Evolutionary conservation across 2,329 filamentous ascomycete genomes (phyloP).

Genomic region (Monascus ruber): DNA sequence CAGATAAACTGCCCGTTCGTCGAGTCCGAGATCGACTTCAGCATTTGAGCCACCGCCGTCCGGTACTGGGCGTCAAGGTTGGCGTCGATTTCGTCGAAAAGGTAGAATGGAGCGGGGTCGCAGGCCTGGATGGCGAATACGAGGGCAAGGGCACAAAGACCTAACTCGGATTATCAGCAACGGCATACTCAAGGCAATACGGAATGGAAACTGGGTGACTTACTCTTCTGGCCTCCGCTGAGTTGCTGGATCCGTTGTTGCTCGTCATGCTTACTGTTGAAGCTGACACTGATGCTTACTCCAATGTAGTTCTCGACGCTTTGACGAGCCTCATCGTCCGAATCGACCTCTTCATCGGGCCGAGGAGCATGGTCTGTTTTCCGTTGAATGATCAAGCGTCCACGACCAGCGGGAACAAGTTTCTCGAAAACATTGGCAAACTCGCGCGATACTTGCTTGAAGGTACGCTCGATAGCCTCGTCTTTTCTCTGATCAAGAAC

Average conservation of each 20-base stretch:
- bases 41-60: conserved; percentile 82
- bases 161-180: conserved; percentile 31
- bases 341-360: conserved; percentile 56
- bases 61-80: conserved; percentile 97
- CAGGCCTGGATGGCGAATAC: conserved; percentile 99
- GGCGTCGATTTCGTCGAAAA: conserved; percentile 98
- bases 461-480: conserved; percentile 94
- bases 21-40: conserved; percentile 59
- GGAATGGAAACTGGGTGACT: conserved; percentile 24
- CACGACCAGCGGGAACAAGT: conserved; percentile 85
- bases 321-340: conserved; percentile 50
- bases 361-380: conserved; percentile 61
- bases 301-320: conserved; percentile 89
- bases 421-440: conserved; percentile 91
- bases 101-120: conserved; percentile 94
- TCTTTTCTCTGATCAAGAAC: conserved; percentile 93
- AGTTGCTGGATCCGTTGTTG: conserved; percentile 97
- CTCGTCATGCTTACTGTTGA: conserved; percentile 97
- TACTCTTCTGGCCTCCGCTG: conserved; percentile 94
- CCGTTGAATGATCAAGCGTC: conserved; percentile 83
- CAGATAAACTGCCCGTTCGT: conserved; percentile 79
- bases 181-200: background rate
- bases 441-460: conserved; percentile 92
- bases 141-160: conserved; percentile 88
- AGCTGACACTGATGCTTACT: conserved; percentile 92